A percentile compares a stretch with the other conserved stretches of the same genome.
Conservation (phyloP, 208 protist species). For the Crithidia bombi region DNA sequence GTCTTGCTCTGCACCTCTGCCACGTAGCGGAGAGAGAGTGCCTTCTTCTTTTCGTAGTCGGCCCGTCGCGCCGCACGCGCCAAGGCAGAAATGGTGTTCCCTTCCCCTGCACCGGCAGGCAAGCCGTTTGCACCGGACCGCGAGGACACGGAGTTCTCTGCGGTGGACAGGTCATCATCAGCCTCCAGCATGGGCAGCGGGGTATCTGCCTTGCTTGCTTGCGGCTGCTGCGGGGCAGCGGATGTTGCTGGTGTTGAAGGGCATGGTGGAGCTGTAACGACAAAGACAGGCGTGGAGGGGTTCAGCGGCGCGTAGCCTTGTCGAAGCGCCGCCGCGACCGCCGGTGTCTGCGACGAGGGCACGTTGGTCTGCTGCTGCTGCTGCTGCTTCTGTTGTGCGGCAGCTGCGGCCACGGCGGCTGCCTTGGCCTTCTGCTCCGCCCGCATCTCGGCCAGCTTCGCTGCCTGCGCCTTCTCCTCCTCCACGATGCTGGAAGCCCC, state of each 20-base stretch:
- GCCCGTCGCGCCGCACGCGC: slow-evolving; percentile 10
- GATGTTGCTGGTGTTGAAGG: background rate
- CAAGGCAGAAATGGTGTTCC: background rate
- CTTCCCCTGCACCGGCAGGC: background rate
- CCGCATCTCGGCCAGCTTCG: slow-evolving; percentile 8
- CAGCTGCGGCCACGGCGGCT: background rate
- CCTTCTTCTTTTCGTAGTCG: slow-evolving; percentile 37
- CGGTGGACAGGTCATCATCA: slow-evolving; percentile 2
- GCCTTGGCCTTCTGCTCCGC: background rate
- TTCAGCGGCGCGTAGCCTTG: slow-evolving; percentile 16
- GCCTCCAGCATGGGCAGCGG: slow-evolving; percentile 2
- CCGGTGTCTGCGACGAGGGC: background rate
- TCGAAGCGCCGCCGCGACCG: background rate
- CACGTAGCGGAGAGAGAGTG: slow-evolving; percentile 40
- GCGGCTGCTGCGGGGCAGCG: too few relatives aligned
- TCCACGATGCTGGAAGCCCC: slow-evolving; percentile 31
- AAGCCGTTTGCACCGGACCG: background rate
- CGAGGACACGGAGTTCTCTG: slow-evolving; percentile 3
- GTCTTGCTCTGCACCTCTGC: slow-evolving; percentile 29
- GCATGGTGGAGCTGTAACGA: background rate
- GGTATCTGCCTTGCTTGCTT: background rate
- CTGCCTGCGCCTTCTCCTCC: slow-evolving; percentile 13
- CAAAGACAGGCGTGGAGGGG: background rate
- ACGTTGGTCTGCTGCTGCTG: background rate
- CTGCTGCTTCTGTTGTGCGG: background rate